Evolutionary conservation across 2,329 filamentous ascomycete species (phyloP), one percentile per base, ranked within the genome.

Genomic region (Dissoconium aciculare): DNA sequence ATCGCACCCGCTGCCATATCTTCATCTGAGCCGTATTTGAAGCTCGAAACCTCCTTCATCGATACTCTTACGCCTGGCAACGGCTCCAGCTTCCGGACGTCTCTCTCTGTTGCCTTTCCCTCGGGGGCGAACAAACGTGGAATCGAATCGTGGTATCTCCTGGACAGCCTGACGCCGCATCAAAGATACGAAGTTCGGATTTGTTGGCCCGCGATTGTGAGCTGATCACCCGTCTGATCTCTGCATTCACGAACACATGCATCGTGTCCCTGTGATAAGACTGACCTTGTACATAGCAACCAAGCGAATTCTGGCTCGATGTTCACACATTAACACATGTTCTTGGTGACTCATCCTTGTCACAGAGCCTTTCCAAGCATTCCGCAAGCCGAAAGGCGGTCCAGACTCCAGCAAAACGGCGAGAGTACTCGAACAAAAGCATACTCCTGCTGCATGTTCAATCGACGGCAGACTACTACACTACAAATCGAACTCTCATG

Each of bases 161-260:
- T 98, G 4, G 69, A 78, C 34, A 60, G 66, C 17, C 63, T 98
- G 32, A 64, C 58, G n/a, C 67, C 71, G 19, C 71, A 72, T 8
- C 76, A 78, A 48, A 70, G 84, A 42, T 94, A 95, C 63, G 89
- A 98, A 62, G 69, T 92, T 28, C 74, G 89, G 32, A 66, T 94
- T 36, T 95, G 87, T 59, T 98, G 87, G 85, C 67, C 83, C 37
- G 89, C 89, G 24, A 89, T 78, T 37, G 87, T 93, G 67, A 57
- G 79, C 66, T 17, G 6, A n/a, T 13, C 26, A 9, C 5, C 15
- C 17, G 8, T 17, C n/a, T n/a, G n/a, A n/a, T n/a, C n/a, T n/a
- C n/a, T n/a, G n/a, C n/a, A n/a, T n/a, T n/a, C n/a, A n/a, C n/a
- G n/a, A n/a, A n/a, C n/a, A n/a, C n/a, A n/a, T n/a, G n/a, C n/a